A percentile compares a stretch with the other conserved stretches of the same genome.
These are phyloP conservation scores for Pyrus betulifolia DNA, from an alignment of 306 rosid genomes.

Conservation along the genomic window DNA sequence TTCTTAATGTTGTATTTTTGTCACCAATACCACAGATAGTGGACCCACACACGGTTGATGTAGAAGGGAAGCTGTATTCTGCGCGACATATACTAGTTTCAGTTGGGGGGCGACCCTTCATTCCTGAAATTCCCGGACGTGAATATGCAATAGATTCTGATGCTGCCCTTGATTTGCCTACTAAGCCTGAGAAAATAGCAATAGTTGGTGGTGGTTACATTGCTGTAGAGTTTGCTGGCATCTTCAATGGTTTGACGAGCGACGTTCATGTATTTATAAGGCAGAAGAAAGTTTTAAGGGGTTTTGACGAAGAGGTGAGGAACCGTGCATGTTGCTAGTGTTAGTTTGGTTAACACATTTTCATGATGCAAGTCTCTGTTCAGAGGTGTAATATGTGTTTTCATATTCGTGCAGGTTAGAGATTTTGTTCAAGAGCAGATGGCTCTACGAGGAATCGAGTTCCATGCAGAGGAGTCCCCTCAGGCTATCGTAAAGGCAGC, in stretches of 20 bases:
- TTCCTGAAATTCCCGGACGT: slow-evolving; percentile 87
- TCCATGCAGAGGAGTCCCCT: slow-evolving; percentile 81
- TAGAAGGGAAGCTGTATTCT: slow-evolving; percentile 77
- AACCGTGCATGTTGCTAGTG: slow-evolving; percentile 1
- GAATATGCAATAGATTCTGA: slow-evolving; percentile 89
- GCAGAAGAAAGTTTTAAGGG: slow-evolving; percentile 82
- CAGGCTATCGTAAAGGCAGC: slow-evolving; percentile 64
- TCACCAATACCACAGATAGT: slow-evolving; percentile 45
- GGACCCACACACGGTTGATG: slow-evolving; percentile 78
- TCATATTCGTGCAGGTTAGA: slow-evolving; percentile 56
- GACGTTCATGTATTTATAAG: slow-evolving; percentile 84
- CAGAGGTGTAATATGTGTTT: slow-evolving; percentile 19
- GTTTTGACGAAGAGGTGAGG: slow-evolving; percentile 94
- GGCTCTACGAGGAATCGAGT: slow-evolving; percentile 77
- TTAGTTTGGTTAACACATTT: background rate
- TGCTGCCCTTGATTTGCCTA: slow-evolving; percentile 91
- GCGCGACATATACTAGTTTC: slow-evolving; percentile 79
- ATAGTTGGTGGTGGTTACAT: slow-evolving; percentile 99
- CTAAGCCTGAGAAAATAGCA: slow-evolving; percentile 83
- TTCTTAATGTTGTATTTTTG: slow-evolving; percentile 9
- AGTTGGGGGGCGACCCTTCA: slow-evolving; percentile 88
- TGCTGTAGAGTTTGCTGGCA: slow-evolving; percentile 96
- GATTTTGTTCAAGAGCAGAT: slow-evolving; percentile 78
- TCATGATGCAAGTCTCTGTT: background rate
- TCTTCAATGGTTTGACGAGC: slow-evolving; percentile 70